Conservation (phyloP, 176 grass and related monocot genomes). For the Carex scoparia region DNA sequence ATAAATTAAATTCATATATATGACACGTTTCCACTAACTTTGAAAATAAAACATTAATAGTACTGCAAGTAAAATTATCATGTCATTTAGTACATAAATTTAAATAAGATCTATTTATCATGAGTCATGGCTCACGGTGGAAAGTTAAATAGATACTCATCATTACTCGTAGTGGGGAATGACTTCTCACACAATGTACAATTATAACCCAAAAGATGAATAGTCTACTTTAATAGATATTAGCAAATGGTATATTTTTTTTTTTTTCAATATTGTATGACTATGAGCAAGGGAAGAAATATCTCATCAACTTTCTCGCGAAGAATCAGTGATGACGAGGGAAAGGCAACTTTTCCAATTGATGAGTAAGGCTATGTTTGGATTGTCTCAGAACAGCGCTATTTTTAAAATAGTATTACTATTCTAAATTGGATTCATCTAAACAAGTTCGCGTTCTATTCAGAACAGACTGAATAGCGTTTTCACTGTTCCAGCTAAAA, state of each 20-base stretch:
- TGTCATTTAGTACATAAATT: neutral
- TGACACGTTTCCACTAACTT: no score
- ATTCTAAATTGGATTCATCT: no score
- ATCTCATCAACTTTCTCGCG: neutral
- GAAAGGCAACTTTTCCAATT: neutral
- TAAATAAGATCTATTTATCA: neutral
- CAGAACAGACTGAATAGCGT: no score
- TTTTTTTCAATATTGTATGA: neutral
- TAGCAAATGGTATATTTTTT: no score
- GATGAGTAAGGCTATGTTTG: neutral
- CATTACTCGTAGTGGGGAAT: neutral
- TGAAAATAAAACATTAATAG: no score
- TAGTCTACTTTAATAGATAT: no score
- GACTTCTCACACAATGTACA: neutral
- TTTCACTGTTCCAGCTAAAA: no score
- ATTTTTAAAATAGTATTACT: no score
- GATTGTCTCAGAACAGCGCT: no score
- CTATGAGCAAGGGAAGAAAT: neutral
- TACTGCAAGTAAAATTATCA: neutral
- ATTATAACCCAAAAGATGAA: no score
- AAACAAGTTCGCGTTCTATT: no score
- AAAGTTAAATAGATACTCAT: neutral
- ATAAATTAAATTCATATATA: neutral
- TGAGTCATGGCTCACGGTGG: neutral
- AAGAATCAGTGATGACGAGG: neutral